A percentile compares a stretch with the other conserved stretches of the same genome.
These are phyloP conservation scores for Trichoderma harzianum DNA, from an alignment of 2,329 filamentous ascomycete species.

Conservation along the genomic window DNA sequence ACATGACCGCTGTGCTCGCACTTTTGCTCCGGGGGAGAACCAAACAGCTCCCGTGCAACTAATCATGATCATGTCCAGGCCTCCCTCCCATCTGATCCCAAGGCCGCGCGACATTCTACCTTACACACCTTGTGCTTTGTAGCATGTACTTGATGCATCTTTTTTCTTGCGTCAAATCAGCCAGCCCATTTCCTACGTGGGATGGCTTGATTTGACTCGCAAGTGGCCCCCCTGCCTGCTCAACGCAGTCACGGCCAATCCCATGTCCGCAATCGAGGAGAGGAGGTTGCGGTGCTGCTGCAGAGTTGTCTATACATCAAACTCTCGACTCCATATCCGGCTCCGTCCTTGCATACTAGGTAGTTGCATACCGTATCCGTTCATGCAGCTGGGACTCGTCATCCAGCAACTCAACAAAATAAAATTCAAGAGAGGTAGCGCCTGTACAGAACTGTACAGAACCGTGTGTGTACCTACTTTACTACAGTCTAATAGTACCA, in stretches of 20 bases:
- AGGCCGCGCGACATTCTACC: not conserved
- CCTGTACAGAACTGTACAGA: not conserved
- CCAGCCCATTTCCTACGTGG: conserved; percentile 7
- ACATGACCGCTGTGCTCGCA: not conserved
- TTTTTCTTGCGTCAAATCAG: not conserved
- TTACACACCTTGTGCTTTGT: not conserved
- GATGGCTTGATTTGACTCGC: conserved; percentile 17
- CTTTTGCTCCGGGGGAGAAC: not conserved
- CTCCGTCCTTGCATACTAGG: not conserved
- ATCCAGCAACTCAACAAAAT: not conserved
- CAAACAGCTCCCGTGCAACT: not conserved
- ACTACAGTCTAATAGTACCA: not conserved
- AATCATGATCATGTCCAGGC: not conserved
- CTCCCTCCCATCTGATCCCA: not conserved
- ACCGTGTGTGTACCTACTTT: not conserved
- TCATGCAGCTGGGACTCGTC: not conserved
- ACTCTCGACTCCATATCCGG: not conserved
- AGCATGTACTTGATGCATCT: not conserved
- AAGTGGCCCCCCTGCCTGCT: not conserved
- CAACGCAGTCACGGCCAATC: not conserved
- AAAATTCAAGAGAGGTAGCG: not conserved
- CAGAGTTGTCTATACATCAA: not conserved
- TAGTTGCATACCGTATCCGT: not conserved
- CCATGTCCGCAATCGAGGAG: not conserved
- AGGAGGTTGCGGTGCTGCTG: not conserved